Evolutionary conservation across 805 yeast genomes (phyloP), one percentile per base, ranked within the genome.

Genomic region (Candida manassasensis): DNA sequence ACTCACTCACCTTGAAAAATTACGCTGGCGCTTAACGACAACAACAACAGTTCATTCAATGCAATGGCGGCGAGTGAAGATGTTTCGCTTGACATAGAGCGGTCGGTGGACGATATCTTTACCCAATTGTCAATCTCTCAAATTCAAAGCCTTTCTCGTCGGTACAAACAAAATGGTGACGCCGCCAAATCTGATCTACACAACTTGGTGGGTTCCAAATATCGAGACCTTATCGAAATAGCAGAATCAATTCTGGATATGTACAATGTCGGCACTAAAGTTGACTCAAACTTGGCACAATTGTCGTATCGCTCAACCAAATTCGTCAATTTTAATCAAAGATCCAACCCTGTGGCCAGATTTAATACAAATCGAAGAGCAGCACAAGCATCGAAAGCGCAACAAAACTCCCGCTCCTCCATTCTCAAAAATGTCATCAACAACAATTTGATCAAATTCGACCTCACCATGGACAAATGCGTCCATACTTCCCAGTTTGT

Each of bases 221-320:
- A 67, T 49, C 48, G 73, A 30, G 71, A 66, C 45, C 55, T 67
- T 47, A 64, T 67, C 30, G 52, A 57, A 29, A 65, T 67, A 10
- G 68, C 71, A n/a, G 70, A 66, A 38, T 68, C 63, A 36, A 65
- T 67, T 18, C 61, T 57, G 22, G 44, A 38, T 8, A 62, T 63
- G 60, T 51, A 54, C 41, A 27, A 36, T 1, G 32, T 45, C 13
- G 49, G 65, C 6, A 41, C 41, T 6, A 29, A 17, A 2, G 43
- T 58, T 3, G 60, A 63, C 29, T 40, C 42, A 6, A 42, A 48
- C 6, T 40, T 67, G 14, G 39, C 67, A 0, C 47, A 54, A 26
- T 48, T 67, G 14, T 56, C 71, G 4, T 67, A 60, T 38, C 42
- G 45, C 15, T 42, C 51, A 4, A 44, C 66, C 2, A 39, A 43